A percentile compares a stretch with the other conserved stretches of the same genome.
Evolutionary conservation across 495 filamentous ascomycete genomes (phyloP).

Genomic region (Tuber calosporum): DNA sequence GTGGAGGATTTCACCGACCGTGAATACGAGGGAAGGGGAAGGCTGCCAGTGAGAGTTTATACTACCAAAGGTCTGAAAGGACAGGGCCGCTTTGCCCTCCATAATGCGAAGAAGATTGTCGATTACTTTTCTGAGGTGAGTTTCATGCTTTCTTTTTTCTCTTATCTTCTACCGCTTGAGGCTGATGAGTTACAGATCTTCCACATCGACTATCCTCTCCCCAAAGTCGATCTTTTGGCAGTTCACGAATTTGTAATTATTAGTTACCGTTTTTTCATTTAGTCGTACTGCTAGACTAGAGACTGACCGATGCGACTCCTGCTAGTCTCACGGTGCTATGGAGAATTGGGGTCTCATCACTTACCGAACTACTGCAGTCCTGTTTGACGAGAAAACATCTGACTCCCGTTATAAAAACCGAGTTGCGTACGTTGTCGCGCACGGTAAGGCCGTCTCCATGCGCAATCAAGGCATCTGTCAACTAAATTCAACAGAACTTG

Average conservation of each 20-base stretch:
- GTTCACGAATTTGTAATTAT: constrained; percentile 86
- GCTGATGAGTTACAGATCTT: constrained; percentile 53
- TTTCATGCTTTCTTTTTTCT: background rate
- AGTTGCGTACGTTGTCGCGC: constrained; percentile 68
- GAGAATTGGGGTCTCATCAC: constrained; percentile 95
- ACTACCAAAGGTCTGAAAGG: constrained; percentile 84
- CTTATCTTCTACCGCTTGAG: background rate
- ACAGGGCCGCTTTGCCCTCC: constrained; percentile 76
- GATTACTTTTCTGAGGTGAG: constrained; percentile 83
- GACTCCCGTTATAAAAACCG: constrained; percentile 81
- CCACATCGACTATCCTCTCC: constrained; percentile 87
- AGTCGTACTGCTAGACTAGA: constrained; percentile 1
- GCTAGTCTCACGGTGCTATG: constrained; percentile 46
- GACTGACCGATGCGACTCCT: constrained; percentile 13
- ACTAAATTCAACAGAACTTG: constrained; percentile 56
- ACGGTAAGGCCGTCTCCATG: constrained; percentile 11
- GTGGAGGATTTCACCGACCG: constrained; percentile 81
- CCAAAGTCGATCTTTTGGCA: constrained; percentile 88
- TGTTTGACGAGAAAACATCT: constrained; percentile 86
- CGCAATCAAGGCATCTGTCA: background rate
- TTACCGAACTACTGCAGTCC: constrained; percentile 84
- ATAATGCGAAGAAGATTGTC: constrained; percentile 78
- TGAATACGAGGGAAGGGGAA: constrained; percentile 73
- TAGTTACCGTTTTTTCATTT: constrained; percentile 1
- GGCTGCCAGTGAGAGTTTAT: constrained; percentile 88